Conservation (phyloP, 2,329 filamentous ascomycete genomes). For the Aspergillus sp. region DNA sequence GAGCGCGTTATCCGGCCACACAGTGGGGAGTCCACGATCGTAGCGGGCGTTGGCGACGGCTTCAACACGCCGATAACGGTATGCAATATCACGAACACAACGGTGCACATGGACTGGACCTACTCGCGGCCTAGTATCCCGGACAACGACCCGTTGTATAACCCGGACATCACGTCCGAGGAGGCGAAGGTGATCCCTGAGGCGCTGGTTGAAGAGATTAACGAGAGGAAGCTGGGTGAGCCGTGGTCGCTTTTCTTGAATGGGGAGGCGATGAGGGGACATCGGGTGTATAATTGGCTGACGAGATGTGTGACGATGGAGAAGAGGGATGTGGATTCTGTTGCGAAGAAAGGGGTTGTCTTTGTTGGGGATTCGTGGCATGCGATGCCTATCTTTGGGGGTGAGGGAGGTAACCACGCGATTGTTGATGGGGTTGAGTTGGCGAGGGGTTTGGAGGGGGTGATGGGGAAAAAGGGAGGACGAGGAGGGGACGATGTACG, state of each 20-base stretch:
- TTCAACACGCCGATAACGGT: conserved; percentile 14
- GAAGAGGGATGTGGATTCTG: neutral
- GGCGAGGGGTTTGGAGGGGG: neutral
- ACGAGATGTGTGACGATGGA: conserved; percentile 8
- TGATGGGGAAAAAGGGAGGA: too few relatives aligned
- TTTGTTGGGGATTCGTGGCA: conserved; percentile 14
- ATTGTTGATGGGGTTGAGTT: conserved; percentile 12
- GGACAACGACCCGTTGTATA: conserved; percentile 1
- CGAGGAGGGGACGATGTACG: neutral
- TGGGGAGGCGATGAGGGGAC: conserved; percentile 1
- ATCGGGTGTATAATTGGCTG: conserved; percentile 10
- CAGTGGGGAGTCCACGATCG: conserved; percentile 5
- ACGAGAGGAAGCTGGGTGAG: conserved; percentile 4
- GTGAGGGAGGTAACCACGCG: conserved; percentile 13
- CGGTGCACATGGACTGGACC: conserved; percentile 13
- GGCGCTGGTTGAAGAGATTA: conserved; percentile 7
- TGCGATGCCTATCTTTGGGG: conserved; percentile 15
- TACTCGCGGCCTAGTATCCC: conserved; percentile 7
- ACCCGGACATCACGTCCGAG: conserved; percentile 5
- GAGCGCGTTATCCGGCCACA: conserved; percentile 4
- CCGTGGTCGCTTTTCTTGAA: conserved; percentile 12
- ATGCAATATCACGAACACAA: conserved; percentile 8
- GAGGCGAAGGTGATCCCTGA: conserved; percentile 7
- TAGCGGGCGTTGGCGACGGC: conserved; percentile 11
- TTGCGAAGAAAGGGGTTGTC: neutral